Conservation (phyloP, 768 basidiomycete species). For the Fistulinella prunicolor region DNA sequence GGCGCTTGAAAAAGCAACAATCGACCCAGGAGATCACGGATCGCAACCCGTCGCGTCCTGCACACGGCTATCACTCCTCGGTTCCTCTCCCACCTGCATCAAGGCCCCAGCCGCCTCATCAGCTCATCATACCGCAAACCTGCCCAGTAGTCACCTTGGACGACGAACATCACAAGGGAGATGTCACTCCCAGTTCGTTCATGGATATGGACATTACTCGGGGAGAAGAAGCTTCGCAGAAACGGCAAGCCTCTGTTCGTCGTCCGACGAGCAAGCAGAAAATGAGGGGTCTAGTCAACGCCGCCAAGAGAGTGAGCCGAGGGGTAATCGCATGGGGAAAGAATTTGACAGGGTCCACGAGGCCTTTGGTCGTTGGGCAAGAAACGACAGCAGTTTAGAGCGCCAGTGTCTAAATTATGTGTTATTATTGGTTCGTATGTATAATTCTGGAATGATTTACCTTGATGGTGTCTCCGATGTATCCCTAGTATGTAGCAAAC, state of each 20-base stretch:
- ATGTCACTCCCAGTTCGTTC: slow-evolving; percentile 21
- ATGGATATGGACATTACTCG: slow-evolving; percentile 34
- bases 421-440: slow-evolving; percentile 11
- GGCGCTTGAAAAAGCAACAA: slow-evolving; percentile 12
- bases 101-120: background rate
- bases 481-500: slow-evolving; percentile 23
- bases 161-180: background rate
- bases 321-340: slow-evolving; percentile 32
- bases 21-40: slow-evolving; percentile 3
- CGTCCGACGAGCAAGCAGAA: slow-evolving; percentile 12
- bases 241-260: slow-evolving; percentile 15
- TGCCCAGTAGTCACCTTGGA: background rate
- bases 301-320: slow-evolving; percentile 27
- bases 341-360: slow-evolving; percentile 19
- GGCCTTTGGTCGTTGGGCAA: background rate
- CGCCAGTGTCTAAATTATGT: slow-evolving; percentile 7
- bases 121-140: background rate
- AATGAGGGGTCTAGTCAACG: slow-evolving; percentile 18
- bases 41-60: background rate
- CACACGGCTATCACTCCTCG: slow-evolving; percentile 5
- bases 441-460: background rate
- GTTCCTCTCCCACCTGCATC: slow-evolving; percentile 7
- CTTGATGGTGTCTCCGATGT: slow-evolving; percentile 11
- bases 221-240: background rate
- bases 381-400: background rate